Conservation (phyloP, 1,284 basidiomycete genomes). For the Pulveroboletus sp. region DNA sequence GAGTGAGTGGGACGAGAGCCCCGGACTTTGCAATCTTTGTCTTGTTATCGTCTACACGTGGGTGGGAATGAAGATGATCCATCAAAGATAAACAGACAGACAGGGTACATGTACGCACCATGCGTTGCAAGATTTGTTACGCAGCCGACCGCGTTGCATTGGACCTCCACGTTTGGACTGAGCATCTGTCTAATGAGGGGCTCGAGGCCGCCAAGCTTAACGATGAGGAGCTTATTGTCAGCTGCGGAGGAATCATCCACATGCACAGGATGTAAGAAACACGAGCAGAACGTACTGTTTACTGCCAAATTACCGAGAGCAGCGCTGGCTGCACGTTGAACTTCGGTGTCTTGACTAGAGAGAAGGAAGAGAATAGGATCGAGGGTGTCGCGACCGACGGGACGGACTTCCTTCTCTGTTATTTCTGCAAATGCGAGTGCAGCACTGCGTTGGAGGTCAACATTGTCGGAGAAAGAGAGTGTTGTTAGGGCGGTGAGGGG, state of each 20-base stretch:
- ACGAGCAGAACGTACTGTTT: slow-evolving; percentile 72
- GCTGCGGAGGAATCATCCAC: slow-evolving; percentile 51
- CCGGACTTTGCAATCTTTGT: slow-evolving; percentile 99
- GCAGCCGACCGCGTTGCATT: slow-evolving; percentile 99
- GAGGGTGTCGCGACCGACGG: slow-evolving; percentile 95
- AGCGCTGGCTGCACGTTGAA: slow-evolving; percentile 96
- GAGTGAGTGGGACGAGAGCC: slow-evolving; percentile 93
- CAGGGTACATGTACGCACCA: slow-evolving; percentile 54
- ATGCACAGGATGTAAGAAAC: slow-evolving; percentile 23
- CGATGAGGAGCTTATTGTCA: slow-evolving; percentile 99
- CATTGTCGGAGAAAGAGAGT: slow-evolving; percentile 98
- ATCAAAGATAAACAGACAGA: slow-evolving; percentile 15
- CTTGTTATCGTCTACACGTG: slow-evolving; percentile 90
- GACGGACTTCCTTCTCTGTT: slow-evolving; percentile 98
- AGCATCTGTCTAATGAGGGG: slow-evolving; percentile 99
- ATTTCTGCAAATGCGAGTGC: slow-evolving; percentile 99
- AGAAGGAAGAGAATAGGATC: slow-evolving; percentile 98
- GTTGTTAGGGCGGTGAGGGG: slow-evolving; percentile 94
- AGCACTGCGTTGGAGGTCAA: slow-evolving; percentile 97
- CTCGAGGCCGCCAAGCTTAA: slow-evolving; percentile 96
- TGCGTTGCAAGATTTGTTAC: slow-evolving; percentile 99
- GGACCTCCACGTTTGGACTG: slow-evolving; percentile 98
- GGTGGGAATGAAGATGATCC: not conserved
- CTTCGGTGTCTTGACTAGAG: slow-evolving; percentile 97
- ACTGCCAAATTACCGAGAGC: slow-evolving; percentile 99